Base-by-base conservation (phyloP, 2,329 filamentous ascomycete genomes). In the Fusarium sp. region DNA sequence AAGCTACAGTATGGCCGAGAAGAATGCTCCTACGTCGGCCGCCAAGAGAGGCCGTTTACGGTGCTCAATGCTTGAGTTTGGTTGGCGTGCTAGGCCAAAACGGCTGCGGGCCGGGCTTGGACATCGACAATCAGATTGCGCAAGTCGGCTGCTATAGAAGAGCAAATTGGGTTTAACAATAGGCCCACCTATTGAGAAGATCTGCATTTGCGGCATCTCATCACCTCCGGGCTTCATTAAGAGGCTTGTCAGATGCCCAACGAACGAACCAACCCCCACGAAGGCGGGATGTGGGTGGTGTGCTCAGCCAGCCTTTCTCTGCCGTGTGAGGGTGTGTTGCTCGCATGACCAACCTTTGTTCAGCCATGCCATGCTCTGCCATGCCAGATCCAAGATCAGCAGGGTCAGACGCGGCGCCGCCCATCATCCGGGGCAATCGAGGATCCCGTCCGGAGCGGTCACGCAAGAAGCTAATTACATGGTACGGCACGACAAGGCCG, bases 81-180 rank as follows among this genome's bases (percentile, higher is more conserved):
- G 31, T 53, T 36, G n/a, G 16, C 27, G 18, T 34, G 40, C 40
- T 29, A 50, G 58, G 50, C 50, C 29, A 51, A 58, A 65, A 61
- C 53, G 44, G 58, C 49, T 56, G 31, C 57, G 40, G 66, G 38
- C 71, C 60, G 66, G 65, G 40, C 40, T 60, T 49, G 49, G 23
- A 51, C 25, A 57, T 44, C 14, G 46, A 57, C 40, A 16, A 49
- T 38, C 29, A 13, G 18, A 58, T 49, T 49, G 42, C 23, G 23
- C 27, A 56, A 25, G 36, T 16, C 27, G 13, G 23, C 36, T 31
- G 49, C 49, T 31, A 20, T 42, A 25, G n/a, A 46, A 31, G 8
- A 44, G 34, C 13, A 51, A 18, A 49, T 11, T 54, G 33, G 36
- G 23, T n/a, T 49, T 25, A n/a, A 67, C 33, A 46, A 61, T 44